phyloP scores from a whole-genome alignment of 2,329 filamentous ascomycete genomes.

The Dactylellina parvicollis region DNA sequence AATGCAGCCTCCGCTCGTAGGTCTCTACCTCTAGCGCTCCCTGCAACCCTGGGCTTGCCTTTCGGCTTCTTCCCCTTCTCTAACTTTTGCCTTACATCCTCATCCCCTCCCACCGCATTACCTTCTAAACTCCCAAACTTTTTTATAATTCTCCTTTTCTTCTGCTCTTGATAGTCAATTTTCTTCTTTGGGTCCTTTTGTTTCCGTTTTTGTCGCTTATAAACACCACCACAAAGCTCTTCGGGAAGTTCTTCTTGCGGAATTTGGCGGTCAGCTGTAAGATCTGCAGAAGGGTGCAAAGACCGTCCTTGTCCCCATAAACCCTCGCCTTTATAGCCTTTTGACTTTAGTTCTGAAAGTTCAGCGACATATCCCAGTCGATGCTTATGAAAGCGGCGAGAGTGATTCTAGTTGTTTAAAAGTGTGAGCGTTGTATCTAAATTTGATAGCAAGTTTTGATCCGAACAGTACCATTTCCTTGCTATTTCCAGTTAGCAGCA shows the following conservation, averaged over 20 bases:
- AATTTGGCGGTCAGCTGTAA: slow-evolving; percentile 59
- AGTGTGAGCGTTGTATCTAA: background rate
- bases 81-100: slow-evolving; percentile 71
- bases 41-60: slow-evolving; percentile 72
- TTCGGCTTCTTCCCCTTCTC: slow-evolving; percentile 70
- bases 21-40: slow-evolving; percentile 78
- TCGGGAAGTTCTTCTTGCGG: slow-evolving; percentile 71
- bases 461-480: slow-evolving; percentile 72
- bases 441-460: background rate
- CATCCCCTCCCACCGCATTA: slow-evolving; percentile 74
- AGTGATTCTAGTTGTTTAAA: slow-evolving; percentile 79
- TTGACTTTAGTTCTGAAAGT: slow-evolving; percentile 75
- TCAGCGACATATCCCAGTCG: slow-evolving; percentile 77
- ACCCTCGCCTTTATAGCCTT: slow-evolving; percentile 80
- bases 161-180: slow-evolving; percentile 75
- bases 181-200: slow-evolving; percentile 66
- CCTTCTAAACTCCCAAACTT: slow-evolving; percentile 78
- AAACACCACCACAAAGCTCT: slow-evolving; percentile 84
- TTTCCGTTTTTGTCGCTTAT: slow-evolving; percentile 68
- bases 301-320: slow-evolving; percentile 76
- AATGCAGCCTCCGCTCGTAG: slow-evolving; percentile 79
- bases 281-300: slow-evolving; percentile 53
- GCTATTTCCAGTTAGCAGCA: slow-evolving; percentile 53
- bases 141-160: slow-evolving; percentile 76
- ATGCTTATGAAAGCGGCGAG: slow-evolving; percentile 80